phyloP scores from a whole-genome alignment of 257 asterid genomes.

The Anisodus acutangulus region DNA sequence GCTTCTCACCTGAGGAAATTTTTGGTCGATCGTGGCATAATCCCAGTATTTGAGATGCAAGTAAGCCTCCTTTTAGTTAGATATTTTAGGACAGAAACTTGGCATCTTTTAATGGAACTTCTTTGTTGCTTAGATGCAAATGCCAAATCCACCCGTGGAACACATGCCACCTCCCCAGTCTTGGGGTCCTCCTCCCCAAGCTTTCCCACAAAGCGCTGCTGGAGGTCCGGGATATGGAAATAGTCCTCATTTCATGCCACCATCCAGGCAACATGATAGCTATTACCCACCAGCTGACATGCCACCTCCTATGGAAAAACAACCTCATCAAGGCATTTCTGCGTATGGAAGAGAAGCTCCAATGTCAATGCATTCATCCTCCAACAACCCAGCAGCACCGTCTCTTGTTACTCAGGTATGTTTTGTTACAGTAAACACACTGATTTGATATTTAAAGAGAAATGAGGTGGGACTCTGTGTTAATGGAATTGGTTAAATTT shows the following conservation, averaged over 20 bases:
- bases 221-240: slow-evolving; percentile 73
- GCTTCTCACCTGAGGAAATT: slow-evolving; percentile 84
- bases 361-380: slow-evolving; percentile 60
- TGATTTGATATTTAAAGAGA: slow-evolving; percentile 15
- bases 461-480: not conserved
- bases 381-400: slow-evolving; percentile 68
- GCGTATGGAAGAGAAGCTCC: slow-evolving; percentile 81
- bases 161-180: slow-evolving; percentile 72
- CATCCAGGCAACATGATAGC: slow-evolving; percentile 74
- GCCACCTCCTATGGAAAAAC: slow-evolving; percentile 70
- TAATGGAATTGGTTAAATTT: not conserved
- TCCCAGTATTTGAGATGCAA: slow-evolving; percentile 72
- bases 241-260: slow-evolving; percentile 65
- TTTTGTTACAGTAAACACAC: slow-evolving; percentile 9
- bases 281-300: slow-evolving; percentile 70
- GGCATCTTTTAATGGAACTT: slow-evolving; percentile 22
- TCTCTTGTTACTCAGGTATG: slow-evolving; percentile 82
- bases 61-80: slow-evolving; percentile 52
- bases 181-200: slow-evolving; percentile 88
- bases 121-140: slow-evolving; percentile 61
- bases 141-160: slow-evolving; percentile 61
- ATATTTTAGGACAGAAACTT: not conserved
- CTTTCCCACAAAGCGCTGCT: slow-evolving; percentile 59
- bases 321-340: slow-evolving; percentile 86
- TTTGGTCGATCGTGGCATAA: slow-evolving; percentile 84